Evolutionary conservation across 2,329 filamentous ascomycete genomes (phyloP).

Genomic region (Fusarium sp.): DNA sequence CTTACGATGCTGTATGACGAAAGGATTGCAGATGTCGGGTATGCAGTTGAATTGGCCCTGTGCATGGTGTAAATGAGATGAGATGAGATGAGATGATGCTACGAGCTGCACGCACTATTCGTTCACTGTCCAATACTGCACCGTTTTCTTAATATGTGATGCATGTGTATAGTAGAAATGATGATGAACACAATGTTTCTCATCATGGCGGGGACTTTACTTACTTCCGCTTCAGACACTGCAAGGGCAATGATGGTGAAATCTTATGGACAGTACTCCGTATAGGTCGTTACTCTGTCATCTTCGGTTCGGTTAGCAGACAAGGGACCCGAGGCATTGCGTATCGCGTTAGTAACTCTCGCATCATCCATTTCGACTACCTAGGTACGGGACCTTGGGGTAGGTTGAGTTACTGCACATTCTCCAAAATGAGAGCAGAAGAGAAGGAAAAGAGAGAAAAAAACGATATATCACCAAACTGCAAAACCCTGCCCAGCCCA

Average conservation of each 20-base stretch:
- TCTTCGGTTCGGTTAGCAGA: background rate
- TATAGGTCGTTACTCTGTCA: background rate
- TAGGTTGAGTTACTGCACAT: background rate
- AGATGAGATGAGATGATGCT: background rate
- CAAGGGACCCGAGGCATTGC: background rate
- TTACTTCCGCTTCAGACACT: background rate
- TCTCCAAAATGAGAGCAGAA: background rate
- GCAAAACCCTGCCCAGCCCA: slow-evolving; percentile 6
- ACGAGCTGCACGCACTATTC: slow-evolving; percentile 1
- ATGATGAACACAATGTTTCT: slow-evolving; percentile 2
- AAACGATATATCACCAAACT: slow-evolving; percentile 24
- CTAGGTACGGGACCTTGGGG: no score
- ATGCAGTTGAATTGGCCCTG: slow-evolving; percentile 15
- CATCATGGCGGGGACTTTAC: background rate
- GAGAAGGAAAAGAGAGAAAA: slow-evolving; percentile 2
- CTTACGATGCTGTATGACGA: slow-evolving; percentile 15
- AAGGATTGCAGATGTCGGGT: slow-evolving; percentile 8
- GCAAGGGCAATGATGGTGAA: background rate
- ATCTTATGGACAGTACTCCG: background rate
- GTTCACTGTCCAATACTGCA: background rate
- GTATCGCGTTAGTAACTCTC: background rate
- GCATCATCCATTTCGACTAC: background rate
- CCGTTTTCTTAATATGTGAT: background rate
- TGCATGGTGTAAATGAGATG: slow-evolving; percentile 10
- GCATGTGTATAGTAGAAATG: background rate